Percentiles rank a stretch among this genome's conserved stretches.
phyloP scores from a whole-genome alignment of 192 early-diverging fungal genomes.

The Coemansia sp. region DNA sequence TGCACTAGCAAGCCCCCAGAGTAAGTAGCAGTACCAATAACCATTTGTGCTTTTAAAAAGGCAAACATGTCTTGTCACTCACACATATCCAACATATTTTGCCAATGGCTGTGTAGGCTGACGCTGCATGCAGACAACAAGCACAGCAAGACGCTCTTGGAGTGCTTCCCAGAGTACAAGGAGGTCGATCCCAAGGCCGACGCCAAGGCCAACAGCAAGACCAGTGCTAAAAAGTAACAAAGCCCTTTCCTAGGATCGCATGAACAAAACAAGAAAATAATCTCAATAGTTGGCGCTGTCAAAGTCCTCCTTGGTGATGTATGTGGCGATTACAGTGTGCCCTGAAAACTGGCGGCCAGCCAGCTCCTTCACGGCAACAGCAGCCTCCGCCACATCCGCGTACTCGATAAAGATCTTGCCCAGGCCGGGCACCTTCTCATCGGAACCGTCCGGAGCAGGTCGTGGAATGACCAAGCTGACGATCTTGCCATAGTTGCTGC shows the following conservation, averaged over 20 bases:
- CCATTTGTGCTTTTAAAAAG: not conserved
- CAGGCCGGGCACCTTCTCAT: conserved; percentile 62
- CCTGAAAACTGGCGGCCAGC: conserved; percentile 94
- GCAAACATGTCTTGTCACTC: not conserved
- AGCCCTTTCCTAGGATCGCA: not conserved
- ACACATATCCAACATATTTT: not conserved
- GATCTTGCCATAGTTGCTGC: conserved; percentile 84
- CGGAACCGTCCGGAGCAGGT: conserved; percentile 55
- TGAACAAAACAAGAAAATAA: not conserved
- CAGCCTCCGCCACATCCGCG: conserved; percentile 60
- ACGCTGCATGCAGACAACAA: conserved; percentile 76
- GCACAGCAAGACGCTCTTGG: conserved; percentile 71
- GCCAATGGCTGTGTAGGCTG: conserved; percentile 19
- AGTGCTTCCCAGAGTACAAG: conserved; percentile 72
- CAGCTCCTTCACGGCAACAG: conserved; percentile 74
- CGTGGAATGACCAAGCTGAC: conserved; percentile 83
- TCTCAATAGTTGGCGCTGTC: conserved; percentile 63
- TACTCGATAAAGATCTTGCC: conserved; percentile 96
- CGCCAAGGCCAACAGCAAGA: conserved; percentile 6
- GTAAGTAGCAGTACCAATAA: conserved; percentile 50
- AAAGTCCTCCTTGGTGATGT: conserved; percentile 77
- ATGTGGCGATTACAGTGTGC: conserved; percentile 90
- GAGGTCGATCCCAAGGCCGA: not conserved
- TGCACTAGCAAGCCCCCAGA: conserved; percentile 64
- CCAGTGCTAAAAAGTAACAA: conserved; percentile 18